Evolutionary conservation across 1,139 yeast genomes (phyloP).

Genomic region (Nadsonia commutata): DNA sequence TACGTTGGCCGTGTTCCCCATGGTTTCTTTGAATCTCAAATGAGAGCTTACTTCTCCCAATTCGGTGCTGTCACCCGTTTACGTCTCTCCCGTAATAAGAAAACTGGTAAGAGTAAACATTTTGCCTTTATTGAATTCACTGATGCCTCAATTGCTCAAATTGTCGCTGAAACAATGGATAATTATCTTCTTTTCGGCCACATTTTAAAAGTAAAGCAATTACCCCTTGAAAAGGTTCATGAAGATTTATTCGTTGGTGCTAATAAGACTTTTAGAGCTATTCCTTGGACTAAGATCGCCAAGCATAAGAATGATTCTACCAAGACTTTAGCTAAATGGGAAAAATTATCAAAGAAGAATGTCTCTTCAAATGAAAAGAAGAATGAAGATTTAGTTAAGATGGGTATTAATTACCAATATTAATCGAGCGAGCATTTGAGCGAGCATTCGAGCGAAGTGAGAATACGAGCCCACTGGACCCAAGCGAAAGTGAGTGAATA

Average conservation of each 20-base stretch:
- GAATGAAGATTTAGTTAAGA: slow-evolving; percentile 33
- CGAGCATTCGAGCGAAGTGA: no score
- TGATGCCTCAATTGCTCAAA: slow-evolving; percentile 57
- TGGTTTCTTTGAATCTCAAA: slow-evolving; percentile 78
- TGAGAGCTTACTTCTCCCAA: slow-evolving; percentile 69
- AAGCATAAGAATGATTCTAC: slow-evolving; percentile 41
- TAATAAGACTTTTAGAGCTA: slow-evolving; percentile 38
- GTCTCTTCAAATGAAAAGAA: slow-evolving; percentile 31
- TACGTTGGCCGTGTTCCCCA: slow-evolving; percentile 88
- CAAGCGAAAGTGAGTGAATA: no score
- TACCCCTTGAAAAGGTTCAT: slow-evolving; percentile 31
- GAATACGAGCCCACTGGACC: no score
- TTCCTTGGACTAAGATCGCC: slow-evolving; percentile 48
- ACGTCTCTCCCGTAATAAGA: slow-evolving; percentile 75
- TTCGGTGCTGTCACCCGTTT: slow-evolving; percentile 73
- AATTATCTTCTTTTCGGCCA: slow-evolving; percentile 85
- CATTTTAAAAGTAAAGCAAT: slow-evolving; percentile 50
- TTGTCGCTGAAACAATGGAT: slow-evolving; percentile 92
- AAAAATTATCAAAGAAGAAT: slow-evolving; percentile 38
- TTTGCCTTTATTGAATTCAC: slow-evolving; percentile 83
- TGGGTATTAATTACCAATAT: slow-evolving; percentile 42
- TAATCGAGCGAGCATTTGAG: no score
- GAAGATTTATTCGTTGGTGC: slow-evolving; percentile 40
- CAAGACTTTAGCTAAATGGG: slow-evolving; percentile 46
- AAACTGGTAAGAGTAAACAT: slow-evolving; percentile 84